A percentile compares a stretch with the other conserved stretches of the same genome.
Evolutionary conservation across 1,139 yeast genomes (phyloP).

Genomic region (Hansenula anomala): DNA sequence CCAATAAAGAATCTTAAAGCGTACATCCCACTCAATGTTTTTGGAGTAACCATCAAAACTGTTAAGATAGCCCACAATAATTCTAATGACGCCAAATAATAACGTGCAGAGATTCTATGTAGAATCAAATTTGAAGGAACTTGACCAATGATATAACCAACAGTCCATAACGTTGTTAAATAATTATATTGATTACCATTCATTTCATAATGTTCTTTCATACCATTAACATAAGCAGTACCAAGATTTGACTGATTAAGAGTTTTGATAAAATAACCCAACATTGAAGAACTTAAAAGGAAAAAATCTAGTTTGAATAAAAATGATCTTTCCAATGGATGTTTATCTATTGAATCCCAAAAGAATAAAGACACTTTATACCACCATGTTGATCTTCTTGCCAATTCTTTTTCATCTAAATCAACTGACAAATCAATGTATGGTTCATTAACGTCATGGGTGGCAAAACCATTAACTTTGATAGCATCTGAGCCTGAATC

Average conservation of each 20-base stretch:
- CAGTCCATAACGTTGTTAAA: conserved; percentile 48
- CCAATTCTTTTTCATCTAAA: conserved; percentile 10
- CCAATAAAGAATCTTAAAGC: conserved; percentile 58
- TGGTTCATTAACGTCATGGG: neutral
- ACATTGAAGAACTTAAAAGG: conserved; percentile 37
- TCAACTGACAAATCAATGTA: conserved; percentile 15
- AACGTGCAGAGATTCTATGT: conserved; percentile 49
- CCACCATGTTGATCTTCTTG: conserved; percentile 18
- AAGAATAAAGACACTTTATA: conserved; percentile 13
- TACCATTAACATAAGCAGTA: conserved; percentile 57
- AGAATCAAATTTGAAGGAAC: conserved; percentile 52
- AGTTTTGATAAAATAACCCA: conserved; percentile 37
- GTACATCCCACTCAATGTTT: conserved; percentile 39
- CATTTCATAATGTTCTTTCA: conserved; percentile 51
- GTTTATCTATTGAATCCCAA: conserved; percentile 43
- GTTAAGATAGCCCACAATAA: conserved; percentile 56
- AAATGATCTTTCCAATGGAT: conserved; percentile 38
- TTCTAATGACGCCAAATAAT: conserved; percentile 49
- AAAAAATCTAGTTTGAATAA: conserved; percentile 41
- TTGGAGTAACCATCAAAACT: conserved; percentile 42
- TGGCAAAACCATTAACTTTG: neutral
- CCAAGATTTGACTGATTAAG: conserved; percentile 43
- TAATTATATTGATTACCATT: conserved; percentile 50
- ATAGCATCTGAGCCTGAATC: neutral
- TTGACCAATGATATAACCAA: conserved; percentile 57